Base-by-base conservation (phyloP, 139 green algal species). In the Zygnema cylindricum region DNA sequence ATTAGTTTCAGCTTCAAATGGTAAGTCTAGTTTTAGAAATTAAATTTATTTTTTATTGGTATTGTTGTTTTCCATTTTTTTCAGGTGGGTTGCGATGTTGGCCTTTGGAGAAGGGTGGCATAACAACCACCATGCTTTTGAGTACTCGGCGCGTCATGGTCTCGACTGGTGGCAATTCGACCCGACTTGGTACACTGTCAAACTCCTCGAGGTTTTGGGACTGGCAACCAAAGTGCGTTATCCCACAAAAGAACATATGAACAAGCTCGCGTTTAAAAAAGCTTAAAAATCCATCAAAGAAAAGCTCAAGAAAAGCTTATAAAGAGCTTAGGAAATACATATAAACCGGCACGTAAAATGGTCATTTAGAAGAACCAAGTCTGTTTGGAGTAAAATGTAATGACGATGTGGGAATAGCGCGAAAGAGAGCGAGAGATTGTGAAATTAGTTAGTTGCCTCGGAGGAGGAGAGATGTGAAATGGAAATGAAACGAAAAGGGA, bases 91-190 rank as follows among this genome's bases (percentile, higher is more conserved):
- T 42, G 96, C 92, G 35, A 84, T 98, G 30, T 93, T 98, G 36
- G 96, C 95, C 0, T 98, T 96, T 85, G 96, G 96, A 43, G 96
- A 98, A 91, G 96, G 96, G 22, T 98, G 97, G 97, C 97, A 99
- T 94, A 98, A 98, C 95, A 98, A 98, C 94, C 96, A 98, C 92
- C 96, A 98, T 86, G 94, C 94, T 0, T 96, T 96, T 39, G 92
- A 95, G 88, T 95, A 93, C 82, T 93, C 76, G 0, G 94, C 93
- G 2, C 88, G 93, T 0, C 95, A 97, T 55, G 95, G 95, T 0
- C 89, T 97, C 30, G 88, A 96, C 86, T 95, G 94, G 93, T 95
- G 92, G 92, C 91, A 96, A 91, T 84, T 95, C n/a, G 94, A 96
- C 88, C 55, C 71, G 49, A 94, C 92, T 1, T 95, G 92, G 92